Conservation (phyloP, 1,139 yeast species). For the Candida sanyaensis region DNA sequence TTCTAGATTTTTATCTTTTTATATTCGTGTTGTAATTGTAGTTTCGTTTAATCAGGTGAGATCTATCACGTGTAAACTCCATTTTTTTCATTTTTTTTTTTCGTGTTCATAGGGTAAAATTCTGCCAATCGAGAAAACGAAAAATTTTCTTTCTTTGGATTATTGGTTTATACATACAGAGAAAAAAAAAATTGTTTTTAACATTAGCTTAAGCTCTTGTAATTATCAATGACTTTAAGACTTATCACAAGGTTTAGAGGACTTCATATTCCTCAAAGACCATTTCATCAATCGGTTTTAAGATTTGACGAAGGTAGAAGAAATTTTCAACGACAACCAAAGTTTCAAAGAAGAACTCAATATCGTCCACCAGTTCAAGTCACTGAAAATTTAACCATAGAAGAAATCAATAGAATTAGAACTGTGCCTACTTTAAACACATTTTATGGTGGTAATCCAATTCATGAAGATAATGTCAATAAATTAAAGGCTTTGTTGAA, state of each 20-base stretch:
- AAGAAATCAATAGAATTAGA: slow-evolving; percentile 61
- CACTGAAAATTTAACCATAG: slow-evolving; percentile 20
- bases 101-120: neutral
- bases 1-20: too few relatives aligned
- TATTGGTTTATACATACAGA: neutral
- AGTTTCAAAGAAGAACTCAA: slow-evolving; percentile 10
- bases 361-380: slow-evolving; percentile 12
- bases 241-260: slow-evolving; percentile 5
- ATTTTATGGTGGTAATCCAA: slow-evolving; percentile 73
- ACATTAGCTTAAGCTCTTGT: neutral
- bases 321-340: slow-evolving; percentile 22
- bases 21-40: too few relatives aligned
- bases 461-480: slow-evolving; percentile 72
- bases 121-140: neutral
- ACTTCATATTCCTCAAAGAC: slow-evolving; percentile 14
- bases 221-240: slow-evolving; percentile 2
- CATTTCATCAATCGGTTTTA: slow-evolving; percentile 17
- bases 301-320: slow-evolving; percentile 16
- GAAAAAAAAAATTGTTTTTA: neutral
- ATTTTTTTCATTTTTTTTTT: too few relatives aligned
- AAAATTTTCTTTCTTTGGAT: neutral
- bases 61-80: neutral
- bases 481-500: slow-evolving; percentile 60
- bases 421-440: slow-evolving; percentile 72
- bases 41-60: too few relatives aligned